phyloP scores from a whole-genome alignment of 768 basidiomycete species.

The Tricholoma bakamatsutake region DNA sequence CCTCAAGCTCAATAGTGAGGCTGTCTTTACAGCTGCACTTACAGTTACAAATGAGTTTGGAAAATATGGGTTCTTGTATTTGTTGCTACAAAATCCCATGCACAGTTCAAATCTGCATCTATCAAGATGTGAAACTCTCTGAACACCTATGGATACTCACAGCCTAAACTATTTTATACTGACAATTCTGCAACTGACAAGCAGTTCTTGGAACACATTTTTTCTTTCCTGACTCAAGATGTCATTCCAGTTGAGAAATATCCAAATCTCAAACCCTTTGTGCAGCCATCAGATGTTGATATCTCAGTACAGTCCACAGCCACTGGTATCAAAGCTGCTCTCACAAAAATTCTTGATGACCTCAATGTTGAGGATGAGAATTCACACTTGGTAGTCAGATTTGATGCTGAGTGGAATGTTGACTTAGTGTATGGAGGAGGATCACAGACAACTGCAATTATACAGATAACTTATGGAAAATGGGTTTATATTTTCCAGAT shows the following conservation, averaged over 20 bases:
- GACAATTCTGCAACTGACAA: neutral
- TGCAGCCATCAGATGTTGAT: conserved; percentile 8
- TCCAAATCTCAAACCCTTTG: conserved; percentile 12
- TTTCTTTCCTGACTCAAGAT: conserved; percentile 9
- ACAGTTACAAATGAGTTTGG: neutral
- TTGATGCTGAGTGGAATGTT: conserved; percentile 23
- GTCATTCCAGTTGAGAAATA: conserved; percentile 20
- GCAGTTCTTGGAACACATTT: neutral
- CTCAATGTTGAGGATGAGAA: conserved; percentile 7
- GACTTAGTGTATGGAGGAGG: neutral
- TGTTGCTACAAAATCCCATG: neutral
- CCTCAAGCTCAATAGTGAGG: neutral
- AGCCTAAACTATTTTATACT: neutral
- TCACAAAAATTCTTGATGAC: conserved; percentile 12
- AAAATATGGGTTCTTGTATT: neutral
- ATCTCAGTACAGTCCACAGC: conserved; percentile 6
- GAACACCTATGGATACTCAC: neutral
- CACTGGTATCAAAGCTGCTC: conserved; percentile 12
- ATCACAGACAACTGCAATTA: neutral
- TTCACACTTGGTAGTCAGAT: conserved; percentile 15
- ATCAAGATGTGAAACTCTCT: neutral
- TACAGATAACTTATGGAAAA: neutral
- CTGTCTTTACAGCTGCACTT: neutral
- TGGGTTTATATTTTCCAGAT: neutral
- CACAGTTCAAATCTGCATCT: neutral